Evolutionary conservation across 164 flowering plant species (phyloP), one percentile per base, ranked within the genome.

Genomic region (Buxus sempervirens): DNA sequence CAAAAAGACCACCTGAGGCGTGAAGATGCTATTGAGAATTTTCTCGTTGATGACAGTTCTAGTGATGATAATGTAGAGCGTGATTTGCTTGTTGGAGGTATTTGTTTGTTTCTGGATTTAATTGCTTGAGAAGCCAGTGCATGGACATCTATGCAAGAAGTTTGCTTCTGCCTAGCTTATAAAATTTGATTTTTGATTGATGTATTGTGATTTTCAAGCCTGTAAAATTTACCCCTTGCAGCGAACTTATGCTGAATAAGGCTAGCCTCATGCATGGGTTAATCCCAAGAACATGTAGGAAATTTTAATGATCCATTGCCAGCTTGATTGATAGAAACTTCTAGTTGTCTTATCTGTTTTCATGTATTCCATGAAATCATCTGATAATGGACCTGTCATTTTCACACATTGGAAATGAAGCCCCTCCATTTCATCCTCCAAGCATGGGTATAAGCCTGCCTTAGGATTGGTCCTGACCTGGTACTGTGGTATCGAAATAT

Each of bases 61-160:
- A 89, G 97, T 72, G 99, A 96, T 80, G 99, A 96, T 65, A 87
- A 88, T 72, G 51, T 78, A 19, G 98, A 92, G 28, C 78, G 68
- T 67, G 91, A 86, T 73, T 60, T 78, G 61, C 78, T 68, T 48
- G 62, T 58, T 76, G 94, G 91, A 85, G 96, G 95, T 89, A 83
- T 0, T 60, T 60, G 22, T 56, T 51, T 58, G 9, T 38, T 38
- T 38, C 6, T 21, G 14, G 45, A 10, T 60, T 15, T 55, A 3
- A 32, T 32, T 32, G 38, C 38, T 32, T 7, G 7, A 32, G 38
- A 32, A 32, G 38, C 38, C 38, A 32, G 7, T 32, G 38, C 38
- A 32, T 32, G 3, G 38, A 32, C 7, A 32, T 32, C 38, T 32
- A 7, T 32, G 38, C 38, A 32, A 32, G 38, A 32, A 32, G 38